phyloP scores from a whole-genome alignment of 2,329 filamentous ascomycete genomes.

The Fusarium veterinarium region DNA sequence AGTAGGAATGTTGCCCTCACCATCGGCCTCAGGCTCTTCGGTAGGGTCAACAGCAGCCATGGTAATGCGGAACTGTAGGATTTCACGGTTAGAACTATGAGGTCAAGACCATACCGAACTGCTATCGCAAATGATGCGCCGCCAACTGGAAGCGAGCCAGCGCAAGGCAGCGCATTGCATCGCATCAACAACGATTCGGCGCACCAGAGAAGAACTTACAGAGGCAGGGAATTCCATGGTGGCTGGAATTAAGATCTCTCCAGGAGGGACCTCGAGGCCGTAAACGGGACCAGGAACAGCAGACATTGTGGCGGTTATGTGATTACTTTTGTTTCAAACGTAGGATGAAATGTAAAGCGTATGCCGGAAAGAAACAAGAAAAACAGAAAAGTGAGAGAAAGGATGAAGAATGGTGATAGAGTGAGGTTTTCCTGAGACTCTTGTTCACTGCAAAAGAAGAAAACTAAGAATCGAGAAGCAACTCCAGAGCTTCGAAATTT shows the following conservation, averaged over 20 bases:
- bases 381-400: constrained; percentile 18
- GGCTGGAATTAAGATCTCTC: constrained; percentile 84
- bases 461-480: constrained; percentile 39
- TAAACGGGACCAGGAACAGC: constrained; percentile 82
- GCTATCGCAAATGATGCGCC: constrained; percentile 27
- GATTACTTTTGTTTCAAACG: neutral
- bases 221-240: constrained; percentile 83
- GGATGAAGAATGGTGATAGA: constrained; percentile 30
- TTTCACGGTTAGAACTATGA: constrained; percentile 32
- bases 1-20: constrained; percentile 68
- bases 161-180: neutral
- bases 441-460: constrained; percentile 37
- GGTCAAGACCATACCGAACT: neutral
- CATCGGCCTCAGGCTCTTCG: constrained; percentile 75
- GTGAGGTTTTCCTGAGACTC: constrained; percentile 28
- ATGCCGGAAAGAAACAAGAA: constrained; percentile 7
- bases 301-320: constrained; percentile 60
- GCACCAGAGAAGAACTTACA: constrained; percentile 65
- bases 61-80: constrained; percentile 86
- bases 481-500: constrained; percentile 50
- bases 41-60: constrained; percentile 98
- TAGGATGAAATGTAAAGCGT: constrained; percentile 1
- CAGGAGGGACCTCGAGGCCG: constrained; percentile 89
- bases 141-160: neutral
- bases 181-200: neutral